phyloP scores from a whole-genome alignment of 805 yeast genomes.

The Saturnispora zaruensis region DNA sequence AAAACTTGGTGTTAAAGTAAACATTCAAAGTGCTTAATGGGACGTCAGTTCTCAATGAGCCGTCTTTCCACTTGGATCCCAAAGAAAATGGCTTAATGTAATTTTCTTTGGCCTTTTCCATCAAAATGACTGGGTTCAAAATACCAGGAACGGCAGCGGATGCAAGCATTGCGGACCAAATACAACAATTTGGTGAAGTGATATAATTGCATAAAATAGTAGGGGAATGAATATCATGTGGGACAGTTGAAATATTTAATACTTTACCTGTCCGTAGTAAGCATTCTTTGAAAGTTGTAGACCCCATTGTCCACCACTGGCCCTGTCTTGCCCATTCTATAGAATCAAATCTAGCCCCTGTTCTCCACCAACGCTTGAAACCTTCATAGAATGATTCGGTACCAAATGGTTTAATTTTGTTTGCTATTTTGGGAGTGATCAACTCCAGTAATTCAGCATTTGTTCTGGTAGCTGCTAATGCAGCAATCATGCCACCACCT shows the following conservation, averaged over 20 bases:
- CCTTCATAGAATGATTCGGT: slow-evolving; percentile 49
- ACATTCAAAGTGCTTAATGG: slow-evolving; percentile 68
- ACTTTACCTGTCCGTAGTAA: slow-evolving; percentile 59
- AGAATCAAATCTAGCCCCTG: slow-evolving; percentile 75
- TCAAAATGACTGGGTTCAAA: slow-evolving; percentile 66
- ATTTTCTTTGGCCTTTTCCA: slow-evolving; percentile 41
- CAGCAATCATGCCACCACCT: slow-evolving; percentile 75
- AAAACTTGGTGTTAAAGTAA: slow-evolving; percentile 66
- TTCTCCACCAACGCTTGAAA: slow-evolving; percentile 56
- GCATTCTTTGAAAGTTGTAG: slow-evolving; percentile 64
- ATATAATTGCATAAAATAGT: slow-evolving; percentile 68
- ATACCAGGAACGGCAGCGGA: slow-evolving; percentile 82
- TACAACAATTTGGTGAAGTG: slow-evolving; percentile 71
- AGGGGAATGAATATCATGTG: slow-evolving; percentile 76
- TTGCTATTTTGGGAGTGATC: slow-evolving; percentile 52
- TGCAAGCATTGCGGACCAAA: slow-evolving; percentile 73
- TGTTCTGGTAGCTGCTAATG: slow-evolving; percentile 60
- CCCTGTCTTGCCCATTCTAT: slow-evolving; percentile 64
- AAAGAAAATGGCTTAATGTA: slow-evolving; percentile 57
- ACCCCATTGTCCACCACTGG: slow-evolving; percentile 65
- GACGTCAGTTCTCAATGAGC: slow-evolving; percentile 69
- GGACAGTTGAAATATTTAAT: slow-evolving; percentile 68
- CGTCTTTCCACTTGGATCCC: slow-evolving; percentile 74
- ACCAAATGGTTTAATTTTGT: slow-evolving; percentile 60
- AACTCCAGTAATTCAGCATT: slow-evolving; percentile 52